Conservation (phyloP, 2,329 filamentous ascomycete species). For the Monosporascus sp. region DNA sequence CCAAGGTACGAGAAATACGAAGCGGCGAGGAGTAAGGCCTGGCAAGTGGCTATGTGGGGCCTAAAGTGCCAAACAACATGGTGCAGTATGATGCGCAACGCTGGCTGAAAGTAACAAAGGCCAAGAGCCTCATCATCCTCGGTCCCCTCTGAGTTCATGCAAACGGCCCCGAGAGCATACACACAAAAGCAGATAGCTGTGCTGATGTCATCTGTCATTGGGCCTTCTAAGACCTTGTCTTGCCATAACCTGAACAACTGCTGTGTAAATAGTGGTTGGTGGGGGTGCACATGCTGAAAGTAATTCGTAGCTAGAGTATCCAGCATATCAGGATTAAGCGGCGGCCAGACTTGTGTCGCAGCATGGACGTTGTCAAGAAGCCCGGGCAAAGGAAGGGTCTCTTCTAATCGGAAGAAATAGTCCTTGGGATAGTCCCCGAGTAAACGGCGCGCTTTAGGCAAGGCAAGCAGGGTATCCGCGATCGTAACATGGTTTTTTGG, state of each 20-base stretch:
- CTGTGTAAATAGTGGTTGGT: conserved; percentile 30
- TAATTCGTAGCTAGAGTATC: conserved; percentile 26
- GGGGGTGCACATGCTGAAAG: conserved; percentile 30
- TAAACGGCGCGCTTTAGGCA: conserved; percentile 28
- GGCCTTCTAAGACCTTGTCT: conserved; percentile 18
- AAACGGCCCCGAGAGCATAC: conserved; percentile 30
- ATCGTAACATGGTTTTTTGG: conserved; percentile 30
- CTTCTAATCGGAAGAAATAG: conserved; percentile 31
- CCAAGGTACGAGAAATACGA: conserved; percentile 33
- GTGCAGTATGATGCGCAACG: conserved; percentile 29
- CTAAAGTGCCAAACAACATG: conserved; percentile 29
- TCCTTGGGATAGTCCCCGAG: conserved; percentile 28
- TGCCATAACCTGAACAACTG: conserved; percentile 25
- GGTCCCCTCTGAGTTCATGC: conserved; percentile 8
- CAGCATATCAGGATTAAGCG: conserved; percentile 20
- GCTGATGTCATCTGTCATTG: conserved; percentile 20
- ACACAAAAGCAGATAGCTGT: conserved; percentile 32
- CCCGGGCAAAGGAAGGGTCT: conserved; percentile 25
- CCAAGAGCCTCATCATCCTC: conserved; percentile 25
- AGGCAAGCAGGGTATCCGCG: conserved; percentile 27
- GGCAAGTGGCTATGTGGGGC: conserved; percentile 24
- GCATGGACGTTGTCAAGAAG: conserved; percentile 23
- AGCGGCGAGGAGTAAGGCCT: conserved; percentile 31
- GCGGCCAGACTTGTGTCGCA: conserved; percentile 20
- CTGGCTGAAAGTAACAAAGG: conserved; percentile 29